Evolutionary conservation across 169 alveolate species (phyloP).

Genomic region (Cryptosporidium sp.): DNA sequence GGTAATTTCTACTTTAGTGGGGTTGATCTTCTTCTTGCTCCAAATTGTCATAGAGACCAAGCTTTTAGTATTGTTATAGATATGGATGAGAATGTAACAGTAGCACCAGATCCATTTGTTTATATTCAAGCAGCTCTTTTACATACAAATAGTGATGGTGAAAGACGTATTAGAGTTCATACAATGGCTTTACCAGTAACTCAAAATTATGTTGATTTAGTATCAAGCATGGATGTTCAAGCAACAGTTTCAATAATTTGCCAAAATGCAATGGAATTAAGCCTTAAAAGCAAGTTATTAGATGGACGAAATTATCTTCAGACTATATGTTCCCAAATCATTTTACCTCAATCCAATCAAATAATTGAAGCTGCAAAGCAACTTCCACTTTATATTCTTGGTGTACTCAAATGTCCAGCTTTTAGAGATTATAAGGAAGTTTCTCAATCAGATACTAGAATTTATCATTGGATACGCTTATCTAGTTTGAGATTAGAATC

Average conservation of each 20-base stretch:
- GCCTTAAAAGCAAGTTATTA: constrained; percentile 83
- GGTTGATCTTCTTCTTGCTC: constrained; percentile 90
- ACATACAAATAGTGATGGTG: constrained; percentile 97
- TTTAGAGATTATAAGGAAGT: constrained; percentile 86
- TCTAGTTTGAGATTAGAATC: constrained; percentile 83
- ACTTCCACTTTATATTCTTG: constrained; percentile 82
- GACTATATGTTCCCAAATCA: constrained; percentile 82
- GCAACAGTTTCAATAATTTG: constrained; percentile 82
- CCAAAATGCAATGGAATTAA: constrained; percentile 81
- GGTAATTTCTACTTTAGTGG: constrained; percentile 94
- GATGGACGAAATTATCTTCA: constrained; percentile 87
- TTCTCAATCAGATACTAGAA: constrained; percentile 83
- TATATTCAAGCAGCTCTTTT: constrained; percentile 96
- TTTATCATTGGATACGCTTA: constrained; percentile 85
- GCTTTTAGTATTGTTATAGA: constrained; percentile 89
- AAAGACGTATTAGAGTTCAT: constrained; percentile 96
- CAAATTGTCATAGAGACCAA: constrained; percentile 91
- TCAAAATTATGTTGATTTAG: constrained; percentile 85
- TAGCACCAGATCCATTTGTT: constrained; percentile 85
- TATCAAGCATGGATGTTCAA: constrained; percentile 83
- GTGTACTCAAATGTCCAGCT: constrained; percentile 85
- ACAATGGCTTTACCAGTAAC: constrained; percentile 94
- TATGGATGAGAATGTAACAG: constrained; percentile 84
- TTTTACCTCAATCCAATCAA: constrained; percentile 68
- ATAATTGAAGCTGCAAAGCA: constrained; percentile 74